Base-by-base conservation (phyloP, 805 yeast genomes). In the Grigorovia transvaalensis region DNA sequence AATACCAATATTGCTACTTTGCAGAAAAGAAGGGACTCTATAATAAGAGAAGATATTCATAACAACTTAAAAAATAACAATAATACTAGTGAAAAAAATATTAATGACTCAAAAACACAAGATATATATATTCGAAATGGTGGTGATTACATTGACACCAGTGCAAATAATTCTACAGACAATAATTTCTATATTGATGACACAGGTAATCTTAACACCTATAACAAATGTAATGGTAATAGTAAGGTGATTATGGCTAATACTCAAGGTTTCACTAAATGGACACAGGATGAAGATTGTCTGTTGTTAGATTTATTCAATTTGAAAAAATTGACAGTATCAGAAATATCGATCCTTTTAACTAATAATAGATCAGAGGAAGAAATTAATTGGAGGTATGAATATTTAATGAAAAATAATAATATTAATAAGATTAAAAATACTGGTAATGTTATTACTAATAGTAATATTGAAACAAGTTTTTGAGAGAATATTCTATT, bases 221-320 rank as follows among this genome's bases (percentile, higher is more conserved):
- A 33, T 33, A 33, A 33, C 3, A 9, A 11, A 5, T 5, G 15
- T 33, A 33, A 4, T 33, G 38, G 9, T 8, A 33, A 13, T 33
- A 13, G 38, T 33, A 33, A 33, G 11, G 15, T 8, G 11, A 20
- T 19, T 23, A 48, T 48, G 46, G 46, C 40, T 44, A 18, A 4
- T 42, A 48, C 41, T 23, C 52, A 50, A 40, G 46, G 45, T 4
- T 35, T 30, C 40, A 40, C 15, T n/a, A 17, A n/a, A 23, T 79
- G 84, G 84, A 60, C 75, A 0, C 51, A 54, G 60, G 91, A 85
- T 48, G 95, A 88, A 65, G 96, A 88, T 66, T 85, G 82, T 54
- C 63, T 80, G 35, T 63, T 80, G 38, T 64, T 88, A 42, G 60
- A 79, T 46, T 75, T 76, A 47, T 72, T 77, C 54, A 71, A 85